A percentile compares a stretch with the other conserved stretches of the same genome.
phyloP scores from a whole-genome alignment of 805 yeast genomes.

The Jamesozyma hellenica region DNA sequence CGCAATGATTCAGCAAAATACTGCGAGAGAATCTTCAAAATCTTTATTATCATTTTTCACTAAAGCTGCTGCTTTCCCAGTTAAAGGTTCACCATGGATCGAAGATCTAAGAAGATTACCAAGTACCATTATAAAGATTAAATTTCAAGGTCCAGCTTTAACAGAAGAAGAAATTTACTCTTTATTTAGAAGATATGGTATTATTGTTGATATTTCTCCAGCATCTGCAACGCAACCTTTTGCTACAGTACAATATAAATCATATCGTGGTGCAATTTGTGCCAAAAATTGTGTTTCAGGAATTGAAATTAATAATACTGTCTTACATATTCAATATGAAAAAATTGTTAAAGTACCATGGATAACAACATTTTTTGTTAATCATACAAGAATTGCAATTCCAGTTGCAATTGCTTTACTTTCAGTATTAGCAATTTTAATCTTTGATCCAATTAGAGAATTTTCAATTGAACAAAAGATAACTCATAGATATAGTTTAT shows the following conservation, averaged over 20 bases:
- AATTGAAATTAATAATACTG: conserved; percentile 48
- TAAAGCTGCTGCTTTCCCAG: conserved; percentile 53
- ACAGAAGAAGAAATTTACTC: conserved; percentile 74
- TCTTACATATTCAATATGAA: conserved; percentile 65
- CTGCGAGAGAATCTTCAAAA: conserved; percentile 31
- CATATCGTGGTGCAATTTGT: conserved; percentile 59
- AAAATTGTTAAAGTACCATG: conserved; percentile 44
- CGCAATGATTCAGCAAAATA: conserved; percentile 39
- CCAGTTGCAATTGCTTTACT: conserved; percentile 71
- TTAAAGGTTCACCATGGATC: conserved; percentile 91
- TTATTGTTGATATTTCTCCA: conserved; percentile 63
- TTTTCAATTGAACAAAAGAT: conserved; percentile 68
- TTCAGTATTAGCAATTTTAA: conserved; percentile 71
- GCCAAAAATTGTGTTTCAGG: conserved; percentile 92
- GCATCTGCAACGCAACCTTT: conserved; percentile 36
- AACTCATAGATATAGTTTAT: conserved; percentile 45
- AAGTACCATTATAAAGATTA: conserved; percentile 48
- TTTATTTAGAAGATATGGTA: conserved; percentile 79
- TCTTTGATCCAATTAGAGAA: conserved; percentile 89
- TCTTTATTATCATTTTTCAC: conserved; percentile 35
- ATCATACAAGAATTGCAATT: conserved; percentile 73
- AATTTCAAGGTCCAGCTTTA: conserved; percentile 66
- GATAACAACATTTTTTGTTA: conserved; percentile 47
- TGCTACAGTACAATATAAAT: conserved; percentile 47
- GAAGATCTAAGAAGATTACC: conserved; percentile 83